Evolutionary conservation across 2,329 filamentous ascomycete genomes (phyloP).

Genomic region (Tricladium varicosporioides): DNA sequence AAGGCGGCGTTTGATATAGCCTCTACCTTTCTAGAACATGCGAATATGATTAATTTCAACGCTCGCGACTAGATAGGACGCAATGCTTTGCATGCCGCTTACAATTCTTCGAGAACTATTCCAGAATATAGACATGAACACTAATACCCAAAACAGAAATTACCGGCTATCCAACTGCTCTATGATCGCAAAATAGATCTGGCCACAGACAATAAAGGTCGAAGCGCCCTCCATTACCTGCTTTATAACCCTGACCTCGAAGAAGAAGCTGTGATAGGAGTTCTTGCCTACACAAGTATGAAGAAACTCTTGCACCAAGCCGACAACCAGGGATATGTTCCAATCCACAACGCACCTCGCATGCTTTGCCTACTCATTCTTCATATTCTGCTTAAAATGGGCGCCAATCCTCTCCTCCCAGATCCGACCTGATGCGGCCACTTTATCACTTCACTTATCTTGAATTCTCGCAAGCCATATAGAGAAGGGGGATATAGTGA

Average conservation of each 20-base stretch:
- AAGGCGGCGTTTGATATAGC: background rate
- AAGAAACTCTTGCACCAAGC: background rate
- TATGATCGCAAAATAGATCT: background rate
- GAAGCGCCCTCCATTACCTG: constrained; percentile 16
- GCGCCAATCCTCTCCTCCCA: constrained; percentile 17
- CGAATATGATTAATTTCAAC: background rate
- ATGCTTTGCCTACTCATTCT: background rate
- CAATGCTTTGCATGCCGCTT: background rate
- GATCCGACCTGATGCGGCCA: constrained; percentile 18
- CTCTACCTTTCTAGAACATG: background rate
- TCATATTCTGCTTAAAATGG: constrained; percentile 12
- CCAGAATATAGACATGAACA: background rate
- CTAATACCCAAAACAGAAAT: background rate
- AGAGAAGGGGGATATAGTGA: background rate
- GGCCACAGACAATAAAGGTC: background rate
- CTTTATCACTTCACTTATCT: constrained; percentile 4
- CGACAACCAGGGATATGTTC: background rate
- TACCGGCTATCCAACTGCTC: background rate
- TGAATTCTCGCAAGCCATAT: background rate
- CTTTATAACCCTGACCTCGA: constrained; percentile 17
- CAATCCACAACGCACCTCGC: background rate
- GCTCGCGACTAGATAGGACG: background rate
- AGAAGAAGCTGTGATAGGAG: constrained; percentile 16
- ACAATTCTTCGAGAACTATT: background rate
- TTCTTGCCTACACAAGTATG: too few species aligned